Evolutionary conservation across 768 basidiomycete genomes (phyloP), one percentile per base, ranked within the genome.

Genomic region (Boletellus ananiceps): DNA sequence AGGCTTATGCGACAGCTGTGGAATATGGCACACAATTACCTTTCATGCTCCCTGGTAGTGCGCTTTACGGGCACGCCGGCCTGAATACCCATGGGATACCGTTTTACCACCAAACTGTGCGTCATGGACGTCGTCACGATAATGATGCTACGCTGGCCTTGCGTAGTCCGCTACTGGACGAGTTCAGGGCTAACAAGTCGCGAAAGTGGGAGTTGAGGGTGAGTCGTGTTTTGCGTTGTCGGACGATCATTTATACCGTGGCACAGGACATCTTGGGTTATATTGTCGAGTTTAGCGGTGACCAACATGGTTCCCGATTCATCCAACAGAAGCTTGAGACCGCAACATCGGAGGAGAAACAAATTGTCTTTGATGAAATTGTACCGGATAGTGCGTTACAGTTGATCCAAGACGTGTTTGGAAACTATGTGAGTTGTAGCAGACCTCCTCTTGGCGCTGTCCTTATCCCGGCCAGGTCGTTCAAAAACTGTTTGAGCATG

Each of bases 241-340:
- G 16, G 46, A 41, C 32, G 23, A 34, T 25, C 29, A 40, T 11
- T 55, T 19, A 62, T 47, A 15, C 41, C 5, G 19, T 43, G 42
- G 16, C 11, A 31, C 57, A 97, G 95, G 92, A 95, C 59, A 84
- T 99, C 54, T 75, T 77, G 39, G 90, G 90, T 8, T 80, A 88
- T 64, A 68, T 95, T 47, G 84, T 89, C 35, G 95, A 97, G 67
- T 99, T 99, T 65, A 86, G 89, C 50, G 81, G 82, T 13, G 95
- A 98, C 68, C 94, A 96, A 63, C 88, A 94, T 55, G 95, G 93
- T n/a, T 96, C 93, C n/a, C 83, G 95, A 8, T 93, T 97, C 68
- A 93, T 99, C 52, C 95, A 98, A 65, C 83, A 88, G 58, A 86
- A 87, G 61, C 74, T 97, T 36, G 84, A 88, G 64, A 72, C 70